Conservation (phyloP, 2,329 filamentous ascomycete species). For the Pestalotiopsis fici region DNA sequence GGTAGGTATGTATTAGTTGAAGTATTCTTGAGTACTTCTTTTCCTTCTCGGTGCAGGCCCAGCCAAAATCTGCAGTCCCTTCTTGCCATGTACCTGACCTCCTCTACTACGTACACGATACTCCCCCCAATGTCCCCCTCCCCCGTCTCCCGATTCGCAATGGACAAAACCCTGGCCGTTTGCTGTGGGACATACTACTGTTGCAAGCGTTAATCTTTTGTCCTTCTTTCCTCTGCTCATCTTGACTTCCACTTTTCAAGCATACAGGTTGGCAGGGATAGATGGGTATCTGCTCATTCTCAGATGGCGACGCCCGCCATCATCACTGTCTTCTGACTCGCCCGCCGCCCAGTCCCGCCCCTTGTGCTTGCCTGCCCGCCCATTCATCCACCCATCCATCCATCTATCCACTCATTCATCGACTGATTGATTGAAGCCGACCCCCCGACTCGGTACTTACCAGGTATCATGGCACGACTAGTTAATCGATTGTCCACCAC, state of each 20-base stretch:
- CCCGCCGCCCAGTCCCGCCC: background rate
- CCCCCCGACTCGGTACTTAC: background rate
- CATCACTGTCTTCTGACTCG: conserved; percentile 4
- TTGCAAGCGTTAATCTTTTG: background rate
- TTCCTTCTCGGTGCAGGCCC: too few relatives aligned
- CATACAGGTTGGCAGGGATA: background rate
- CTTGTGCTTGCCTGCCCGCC: background rate
- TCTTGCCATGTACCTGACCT: background rate
- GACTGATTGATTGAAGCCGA: conserved; percentile 4
- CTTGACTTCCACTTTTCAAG: background rate
- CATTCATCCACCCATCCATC: conserved; percentile 8
- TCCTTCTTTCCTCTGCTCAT: background rate
- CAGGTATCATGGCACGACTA: background rate
- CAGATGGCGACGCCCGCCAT: background rate
- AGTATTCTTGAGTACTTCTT: too few relatives aligned
- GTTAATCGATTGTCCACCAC: background rate
- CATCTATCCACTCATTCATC: background rate
- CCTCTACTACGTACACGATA: too few relatives aligned
- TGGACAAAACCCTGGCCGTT: background rate
- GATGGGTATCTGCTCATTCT: background rate
- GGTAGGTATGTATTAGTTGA: background rate
- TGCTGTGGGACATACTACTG: background rate
- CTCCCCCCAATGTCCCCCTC: background rate
- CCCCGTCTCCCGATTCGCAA: too few relatives aligned
- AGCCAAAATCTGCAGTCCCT: background rate